Evolutionary conservation across 2,329 filamentous ascomycete genomes (phyloP), one percentile per base, ranked within the genome.

Genomic region (Aspergillus proliferans): DNA sequence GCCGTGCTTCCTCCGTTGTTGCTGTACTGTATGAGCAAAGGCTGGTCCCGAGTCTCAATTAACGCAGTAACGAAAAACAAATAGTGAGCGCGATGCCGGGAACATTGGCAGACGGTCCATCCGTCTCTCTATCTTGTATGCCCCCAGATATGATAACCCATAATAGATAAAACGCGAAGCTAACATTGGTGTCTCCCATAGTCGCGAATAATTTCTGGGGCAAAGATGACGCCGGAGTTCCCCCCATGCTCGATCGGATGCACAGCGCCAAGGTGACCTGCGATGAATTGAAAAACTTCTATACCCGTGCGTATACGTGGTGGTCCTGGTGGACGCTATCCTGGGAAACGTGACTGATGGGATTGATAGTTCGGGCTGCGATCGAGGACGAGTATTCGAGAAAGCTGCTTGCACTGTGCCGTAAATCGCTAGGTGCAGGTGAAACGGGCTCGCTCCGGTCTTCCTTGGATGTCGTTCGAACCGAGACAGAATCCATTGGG

Each of bases 151-250:
- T 12, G 26, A 30, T 28, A 26, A 6, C 3, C 19, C 8, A 15
- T n/a, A 7, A 12, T 30, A 22, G 38, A 36, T 12, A 8, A 19
- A 8, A 30, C 38, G 12, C 12, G 7, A 6, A 48, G 15, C 52
- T 57, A 28, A 58, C 38, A 24, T 12, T 19, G 8, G 6, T 43
- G 19, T 39, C 18, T 39, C 19, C 18, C 44, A 4, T 52, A 91
- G 70, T 98, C 75, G 92, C 93, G 63, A 98, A 98, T 76, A 98
- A 98, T 70, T 98, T 98, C 72, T 98, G 93, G 93, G 93, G 93
- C 56, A 97, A 95, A 77, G 92, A 97, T 69, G 93, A 98, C 77
- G 93, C 92, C 46, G 94, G 93, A 67, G 91, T 98, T 64, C 79
- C 80, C 42, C 94, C 93, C 50, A 82, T 98, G 64, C 80, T 98